Percentiles rank a stretch among this genome's conserved stretches.
These are phyloP conservation scores for Panicum virgatum DNA, from an alignment of 202 grass and related monocot genomes.

Conservation along the genomic window DNA sequence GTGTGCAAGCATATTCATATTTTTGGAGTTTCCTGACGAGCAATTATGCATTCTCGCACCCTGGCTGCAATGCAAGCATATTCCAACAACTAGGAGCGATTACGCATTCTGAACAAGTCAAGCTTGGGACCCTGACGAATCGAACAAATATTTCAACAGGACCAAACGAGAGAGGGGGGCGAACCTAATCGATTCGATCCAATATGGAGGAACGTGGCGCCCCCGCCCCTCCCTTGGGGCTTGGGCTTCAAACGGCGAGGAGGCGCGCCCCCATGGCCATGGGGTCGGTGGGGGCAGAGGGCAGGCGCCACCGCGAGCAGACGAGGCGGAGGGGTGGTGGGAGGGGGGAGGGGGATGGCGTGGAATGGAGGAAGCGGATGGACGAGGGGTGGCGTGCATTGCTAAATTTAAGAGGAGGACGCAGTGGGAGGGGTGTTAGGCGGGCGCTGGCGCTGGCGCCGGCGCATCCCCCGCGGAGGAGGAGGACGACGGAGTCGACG, in stretches of 20 bases:
- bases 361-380: not conserved
- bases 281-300: not conserved
- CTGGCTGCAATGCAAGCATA: not conserved
- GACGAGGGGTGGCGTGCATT: conserved; percentile 7
- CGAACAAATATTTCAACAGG: not conserved
- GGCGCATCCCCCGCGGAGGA: not conserved
- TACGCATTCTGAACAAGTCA: not conserved
- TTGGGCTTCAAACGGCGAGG: not conserved
- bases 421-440: not conserved
- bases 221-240: too few species aligned
- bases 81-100: not conserved
- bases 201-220: not conserved
- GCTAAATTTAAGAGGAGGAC: conserved; percentile 47
- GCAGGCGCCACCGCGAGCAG: not conserved
- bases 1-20: too few species aligned
- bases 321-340: not conserved
- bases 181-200: not conserved
- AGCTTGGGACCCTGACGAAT: not conserved
- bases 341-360: not conserved
- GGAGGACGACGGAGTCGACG: not conserved
- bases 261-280: not conserved
- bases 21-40: too few species aligned
- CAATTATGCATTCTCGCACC: too few species aligned
- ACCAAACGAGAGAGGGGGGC: not conserved
- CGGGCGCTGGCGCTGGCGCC: not conserved